Evolutionary conservation across 768 basidiomycete genomes (phyloP).

Genomic region (Xerocomellus amylosporus): DNA sequence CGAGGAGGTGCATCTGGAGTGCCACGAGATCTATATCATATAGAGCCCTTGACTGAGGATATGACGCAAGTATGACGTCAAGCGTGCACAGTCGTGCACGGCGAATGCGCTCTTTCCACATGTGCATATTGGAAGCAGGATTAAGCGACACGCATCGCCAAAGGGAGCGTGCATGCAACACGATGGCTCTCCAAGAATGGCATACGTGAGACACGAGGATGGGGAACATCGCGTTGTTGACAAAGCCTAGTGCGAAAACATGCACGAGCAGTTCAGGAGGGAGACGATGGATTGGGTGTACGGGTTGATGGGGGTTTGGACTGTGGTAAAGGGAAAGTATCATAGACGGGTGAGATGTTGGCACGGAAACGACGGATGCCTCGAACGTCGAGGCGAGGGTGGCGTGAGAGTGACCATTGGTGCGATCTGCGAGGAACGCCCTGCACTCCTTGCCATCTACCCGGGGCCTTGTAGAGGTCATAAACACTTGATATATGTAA

Average conservation of each 20-base stretch:
- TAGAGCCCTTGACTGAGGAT: slow-evolving; percentile 9
- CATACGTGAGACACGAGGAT: slow-evolving; percentile 69
- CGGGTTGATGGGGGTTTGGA: slow-evolving; percentile 22
- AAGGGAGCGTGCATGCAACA: slow-evolving; percentile 56
- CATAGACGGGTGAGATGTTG: slow-evolving; percentile 29
- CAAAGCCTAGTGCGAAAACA: slow-evolving; percentile 59
- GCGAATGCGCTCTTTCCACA: slow-evolving; percentile 63
- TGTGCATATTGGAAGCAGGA: slow-evolving; percentile 39
- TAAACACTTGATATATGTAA: neutral
- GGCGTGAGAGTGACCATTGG: slow-evolving; percentile 17
- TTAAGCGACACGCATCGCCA: slow-evolving; percentile 61
- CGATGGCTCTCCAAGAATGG: slow-evolving; percentile 58
- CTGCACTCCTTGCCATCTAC: slow-evolving; percentile 23
- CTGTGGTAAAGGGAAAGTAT: slow-evolving; percentile 24
- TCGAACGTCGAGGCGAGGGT: slow-evolving; percentile 17
- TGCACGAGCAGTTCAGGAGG: slow-evolving; percentile 63
- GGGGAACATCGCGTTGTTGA: slow-evolving; percentile 56
- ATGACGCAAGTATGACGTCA: slow-evolving; percentile 55
- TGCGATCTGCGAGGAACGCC: slow-evolving; percentile 19
- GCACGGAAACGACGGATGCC: slow-evolving; percentile 11
- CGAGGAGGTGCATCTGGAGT: slow-evolving; percentile 57
- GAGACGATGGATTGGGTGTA: slow-evolving; percentile 54
- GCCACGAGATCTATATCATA: slow-evolving; percentile 46
- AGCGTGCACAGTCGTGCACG: slow-evolving; percentile 61
- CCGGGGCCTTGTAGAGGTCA: slow-evolving; percentile 13